Conservation (phyloP, 1,284 basidiomycete species). For the Ustilago xerochloae region DNA sequence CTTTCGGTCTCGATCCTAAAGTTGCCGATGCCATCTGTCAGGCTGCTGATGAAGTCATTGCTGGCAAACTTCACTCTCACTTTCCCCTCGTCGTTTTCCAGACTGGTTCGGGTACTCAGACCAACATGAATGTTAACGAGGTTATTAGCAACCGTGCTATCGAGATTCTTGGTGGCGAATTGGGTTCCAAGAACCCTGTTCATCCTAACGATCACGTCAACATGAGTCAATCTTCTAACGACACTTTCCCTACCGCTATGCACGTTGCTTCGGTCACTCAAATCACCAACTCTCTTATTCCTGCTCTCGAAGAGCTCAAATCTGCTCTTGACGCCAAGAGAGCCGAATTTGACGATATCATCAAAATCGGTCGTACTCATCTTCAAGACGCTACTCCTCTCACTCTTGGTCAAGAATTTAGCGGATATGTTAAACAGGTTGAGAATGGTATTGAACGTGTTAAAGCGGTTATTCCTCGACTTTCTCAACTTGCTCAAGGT, state of each 20-base stretch:
- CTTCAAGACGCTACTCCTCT: constrained; percentile 96
- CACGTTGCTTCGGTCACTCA: constrained; percentile 95
- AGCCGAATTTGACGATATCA: constrained; percentile 74
- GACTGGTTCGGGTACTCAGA: constrained; percentile 98
- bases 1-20: constrained; percentile 90
- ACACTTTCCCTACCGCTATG: constrained; percentile 99
- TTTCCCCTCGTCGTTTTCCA: constrained; percentile 99
- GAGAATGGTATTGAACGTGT: constrained; percentile 89
- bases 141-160: constrained; percentile 99
- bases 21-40: constrained; percentile 88
- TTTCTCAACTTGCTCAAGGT: constrained; percentile 93
- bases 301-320: constrained; percentile 84
- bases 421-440: constrained; percentile 95
- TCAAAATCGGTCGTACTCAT: constrained; percentile 99
- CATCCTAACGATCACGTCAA: constrained; percentile 99
- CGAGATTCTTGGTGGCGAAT: constrained; percentile 92
- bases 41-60: constrained; percentile 97
- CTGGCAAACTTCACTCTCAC: constrained; percentile 83
- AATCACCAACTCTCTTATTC: constrained; percentile 82
- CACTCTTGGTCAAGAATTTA: constrained; percentile 98
- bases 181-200: constrained; percentile 95
- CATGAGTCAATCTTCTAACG: constrained; percentile 98
- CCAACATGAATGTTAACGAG: constrained; percentile 99
- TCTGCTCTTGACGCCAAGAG: constrained; percentile 85
- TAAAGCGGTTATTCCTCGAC: constrained; percentile 82